These are phyloP conservation scores for Cnidoscolus chayamansa DNA, from an alignment of 441 rosid species.

Conservation along the genomic window DNA sequence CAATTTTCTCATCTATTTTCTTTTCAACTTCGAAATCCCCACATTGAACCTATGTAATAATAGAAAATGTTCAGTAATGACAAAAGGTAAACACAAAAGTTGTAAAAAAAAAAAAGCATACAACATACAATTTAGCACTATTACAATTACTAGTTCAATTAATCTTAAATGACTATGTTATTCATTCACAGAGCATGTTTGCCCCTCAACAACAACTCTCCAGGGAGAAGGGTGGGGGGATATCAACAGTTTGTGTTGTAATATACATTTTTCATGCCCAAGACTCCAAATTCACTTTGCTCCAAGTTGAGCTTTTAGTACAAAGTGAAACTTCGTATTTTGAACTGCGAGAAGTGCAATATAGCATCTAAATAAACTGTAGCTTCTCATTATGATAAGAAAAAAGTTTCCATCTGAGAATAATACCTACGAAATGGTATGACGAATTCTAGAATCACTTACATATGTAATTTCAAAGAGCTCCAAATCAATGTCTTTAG, in stretches of 20 bases:
- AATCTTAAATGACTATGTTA: background rate
- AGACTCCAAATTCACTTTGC: background rate
- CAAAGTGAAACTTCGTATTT: background rate
- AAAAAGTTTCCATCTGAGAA: background rate
- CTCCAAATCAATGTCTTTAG: slow-evolving; percentile 86
- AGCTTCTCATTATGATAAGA: background rate
- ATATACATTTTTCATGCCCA: background rate
- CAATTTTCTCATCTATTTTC: slow-evolving; percentile 91
- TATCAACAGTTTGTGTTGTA: background rate
- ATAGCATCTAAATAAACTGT: background rate
- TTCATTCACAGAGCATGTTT: background rate
- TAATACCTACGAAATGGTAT: background rate
- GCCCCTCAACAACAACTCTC: background rate
- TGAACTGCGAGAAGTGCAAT: background rate
- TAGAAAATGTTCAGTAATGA: background rate
- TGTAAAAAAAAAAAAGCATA: background rate
- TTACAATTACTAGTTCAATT: background rate
- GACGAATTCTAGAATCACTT: slow-evolving; percentile 25
- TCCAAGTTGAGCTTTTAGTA: background rate
- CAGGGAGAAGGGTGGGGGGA: background rate
- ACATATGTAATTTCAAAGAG: slow-evolving; percentile 88
- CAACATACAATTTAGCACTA: background rate
- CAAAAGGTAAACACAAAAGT: background rate
- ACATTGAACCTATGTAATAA: slow-evolving; percentile 66
- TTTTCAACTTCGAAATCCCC: slow-evolving; percentile 80